Base-by-base conservation (phyloP, 352 stramenopile genomes). In the Phytophthora pistaciae region DNA sequence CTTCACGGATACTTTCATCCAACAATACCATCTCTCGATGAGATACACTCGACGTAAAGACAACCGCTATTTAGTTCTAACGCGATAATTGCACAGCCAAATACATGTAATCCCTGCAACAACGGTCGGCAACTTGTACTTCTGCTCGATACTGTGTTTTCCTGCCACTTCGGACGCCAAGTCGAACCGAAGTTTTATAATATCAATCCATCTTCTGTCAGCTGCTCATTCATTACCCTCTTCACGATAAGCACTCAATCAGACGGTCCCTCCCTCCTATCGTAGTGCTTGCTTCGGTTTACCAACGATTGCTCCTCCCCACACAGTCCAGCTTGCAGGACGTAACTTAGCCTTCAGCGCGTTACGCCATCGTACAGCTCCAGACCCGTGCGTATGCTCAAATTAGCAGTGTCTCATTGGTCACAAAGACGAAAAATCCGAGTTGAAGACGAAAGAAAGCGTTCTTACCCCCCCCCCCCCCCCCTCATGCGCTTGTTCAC, bases 21-120 rank as follows among this genome's bases (percentile, higher is more conserved):
- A 20, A 6, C 46, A 66, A 66, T 8, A 46, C 16, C 38, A 63
- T 64, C 62, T 68, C 62, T 8, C 14, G 52, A 55, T 65, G 33
- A 65, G 36, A 58, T 59, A 66, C 27, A 3, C 29, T 61, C 18
- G 18, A 49, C 18, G 18, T 18, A 50, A 49, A 20, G 16, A 11
- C 42, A 49, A 7, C 29, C 42, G 10, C 42, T 50, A n/a, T n/a
- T n/a, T n/a, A 11, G 42, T 36, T 36, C 50, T 36, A 55, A 13
- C 49, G 10, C 48, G n/a, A 55, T 27, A 55, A 33, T 49, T 21
- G 42, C 11, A 3, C n/a, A 49, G n/a, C 42, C 0, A 49, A 18
- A 5, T 6, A 14, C 25, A 29, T 5, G 25, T 29, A 9, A 50
- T 23, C 18, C 42, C 42, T 36, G 8, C 31, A 36, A 36, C 31